Conservation (phyloP, 805 yeast genomes). For the Candida oleophila region DNA sequence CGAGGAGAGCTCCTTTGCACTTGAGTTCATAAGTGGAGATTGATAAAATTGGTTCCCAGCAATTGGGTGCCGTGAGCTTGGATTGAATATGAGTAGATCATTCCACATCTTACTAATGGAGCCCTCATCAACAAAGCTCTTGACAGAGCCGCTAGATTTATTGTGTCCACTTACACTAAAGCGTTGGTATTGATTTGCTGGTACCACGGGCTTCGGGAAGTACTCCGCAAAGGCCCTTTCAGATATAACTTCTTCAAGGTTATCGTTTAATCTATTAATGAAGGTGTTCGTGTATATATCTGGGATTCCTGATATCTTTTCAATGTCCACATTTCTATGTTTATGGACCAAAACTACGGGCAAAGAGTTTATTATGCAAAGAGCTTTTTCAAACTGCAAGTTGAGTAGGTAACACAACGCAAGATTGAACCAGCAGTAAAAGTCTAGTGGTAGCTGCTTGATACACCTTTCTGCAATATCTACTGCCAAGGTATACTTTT, state of each 20-base stretch:
- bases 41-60: slow-evolving; percentile 33
- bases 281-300: slow-evolving; percentile 26
- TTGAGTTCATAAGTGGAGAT: slow-evolving; percentile 33
- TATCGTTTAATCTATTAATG: slow-evolving; percentile 13
- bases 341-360: slow-evolving; percentile 55
- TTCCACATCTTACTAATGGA: slow-evolving; percentile 34
- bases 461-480: slow-evolving; percentile 60
- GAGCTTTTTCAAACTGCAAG: slow-evolving; percentile 57
- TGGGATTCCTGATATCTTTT: slow-evolving; percentile 20
- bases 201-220: slow-evolving; percentile 27
- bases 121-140: slow-evolving; percentile 17
- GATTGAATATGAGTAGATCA: slow-evolving; percentile 26
- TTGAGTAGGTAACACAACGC: slow-evolving; percentile 58
- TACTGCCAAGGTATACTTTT: slow-evolving; percentile 54
- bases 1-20: slow-evolving; percentile 33
- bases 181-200: slow-evolving; percentile 5
- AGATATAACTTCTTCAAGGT: slow-evolving; percentile 22
- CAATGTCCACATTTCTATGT: slow-evolving; percentile 25
- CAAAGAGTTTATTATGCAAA: slow-evolving; percentile 68
- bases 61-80: slow-evolving; percentile 34
- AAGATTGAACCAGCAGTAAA: slow-evolving; percentile 67
- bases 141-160: no score
- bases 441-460: slow-evolving; percentile 72
- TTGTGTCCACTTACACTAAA: slow-evolving; percentile 1
- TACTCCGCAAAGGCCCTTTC: slow-evolving; percentile 25